Base-by-base conservation (phyloP, 768 basidiomycete species). In the Boletus eberwhitei region DNA sequence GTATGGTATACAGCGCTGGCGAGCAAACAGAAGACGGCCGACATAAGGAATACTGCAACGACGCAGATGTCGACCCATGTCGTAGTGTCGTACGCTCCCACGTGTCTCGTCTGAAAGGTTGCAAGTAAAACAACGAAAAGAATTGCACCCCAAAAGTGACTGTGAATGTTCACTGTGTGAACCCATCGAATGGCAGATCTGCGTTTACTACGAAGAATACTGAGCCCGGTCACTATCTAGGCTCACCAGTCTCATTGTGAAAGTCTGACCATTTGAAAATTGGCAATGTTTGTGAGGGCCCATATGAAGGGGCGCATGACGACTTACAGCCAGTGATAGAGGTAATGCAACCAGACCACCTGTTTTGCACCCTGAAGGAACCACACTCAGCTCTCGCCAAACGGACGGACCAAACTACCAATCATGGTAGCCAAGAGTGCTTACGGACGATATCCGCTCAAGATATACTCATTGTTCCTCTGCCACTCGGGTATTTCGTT, bases 151-250 rank as follows among this genome's bases (percentile, higher is more conserved):
- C 83, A 79, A 8, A 93, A 74, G 66, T 94, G 93, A 55, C 79
- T 87, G 70, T 92, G 88, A 43, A 94, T 91, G 71, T 95, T 95
- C 52, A 94, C 90, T 90, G 49, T 43, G 42, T 34, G 62, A 57
- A 55, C 47, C 31, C 31, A 55, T 62, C 35, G 48, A 47, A 60
- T 26, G 53, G 29, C 38, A 32, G 39, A 45, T 51, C 44, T 54
- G 13, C 42, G 31, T 55, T 43, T 31, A 49, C 31, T 36, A 36
- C 38, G 41, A 50, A 26, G 32, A n/a, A 46, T 22, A n/a, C 51
- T 37, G 48, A 42, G 19, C 22, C 36, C 46, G 37, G 52, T 42
- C 46, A 40, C 53, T 17, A 38, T 35, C 38, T 24, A 34, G 26
- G 49, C 64, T 71, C 53, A 86, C 89, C 77, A 53, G 87, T 88